These are phyloP conservation scores for Sordaria brevicollis DNA, from an alignment of 495 filamentous ascomycete species.

Conservation along the genomic window DNA sequence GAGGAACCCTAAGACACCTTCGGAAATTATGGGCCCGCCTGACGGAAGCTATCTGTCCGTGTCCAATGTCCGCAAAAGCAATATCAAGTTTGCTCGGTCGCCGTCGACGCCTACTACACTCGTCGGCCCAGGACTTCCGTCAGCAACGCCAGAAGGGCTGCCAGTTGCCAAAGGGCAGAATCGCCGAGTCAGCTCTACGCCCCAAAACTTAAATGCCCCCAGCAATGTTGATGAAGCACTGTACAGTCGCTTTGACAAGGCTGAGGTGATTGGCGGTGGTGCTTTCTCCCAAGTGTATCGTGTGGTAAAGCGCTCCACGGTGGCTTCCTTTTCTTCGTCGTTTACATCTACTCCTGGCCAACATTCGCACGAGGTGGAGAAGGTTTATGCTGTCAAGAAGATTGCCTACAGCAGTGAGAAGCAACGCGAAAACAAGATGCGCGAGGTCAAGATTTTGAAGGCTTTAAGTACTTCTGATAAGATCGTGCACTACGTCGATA, in stretches of 20 bases:
- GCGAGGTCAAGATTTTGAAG: constrained; percentile 69
- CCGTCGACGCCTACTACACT: constrained; percentile 73
- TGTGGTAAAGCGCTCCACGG: constrained; percentile 40
- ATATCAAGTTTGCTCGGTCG: constrained; percentile 14
- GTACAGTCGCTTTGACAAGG: constrained; percentile 60
- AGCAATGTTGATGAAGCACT: constrained; percentile 62
- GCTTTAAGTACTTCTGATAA: constrained; percentile 67
- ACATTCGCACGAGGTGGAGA: constrained; percentile 24
- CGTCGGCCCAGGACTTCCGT: not conserved
- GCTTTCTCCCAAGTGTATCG: constrained; percentile 91
- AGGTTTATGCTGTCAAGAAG: constrained; percentile 90
- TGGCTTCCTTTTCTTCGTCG: constrained; percentile 11
- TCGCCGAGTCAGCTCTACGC: constrained; percentile 36
- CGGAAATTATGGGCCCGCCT: constrained; percentile 61
- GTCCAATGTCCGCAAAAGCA: constrained; percentile 39
- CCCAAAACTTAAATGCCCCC: constrained; percentile 43
- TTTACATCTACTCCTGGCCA: constrained; percentile 21
- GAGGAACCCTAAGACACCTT: constrained; percentile 66
- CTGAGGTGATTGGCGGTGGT: constrained; percentile 69
- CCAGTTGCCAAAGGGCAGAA: constrained; percentile 1
- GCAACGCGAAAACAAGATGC: constrained; percentile 67
- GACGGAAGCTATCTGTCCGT: constrained; percentile 76
- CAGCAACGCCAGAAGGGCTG: not conserved
- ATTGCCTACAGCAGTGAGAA: constrained; percentile 62
- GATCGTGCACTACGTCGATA: constrained; percentile 66